Evolutionary conservation across 768 basidiomycete species (phyloP).

Genomic region (Guyanaporus albipodus): DNA sequence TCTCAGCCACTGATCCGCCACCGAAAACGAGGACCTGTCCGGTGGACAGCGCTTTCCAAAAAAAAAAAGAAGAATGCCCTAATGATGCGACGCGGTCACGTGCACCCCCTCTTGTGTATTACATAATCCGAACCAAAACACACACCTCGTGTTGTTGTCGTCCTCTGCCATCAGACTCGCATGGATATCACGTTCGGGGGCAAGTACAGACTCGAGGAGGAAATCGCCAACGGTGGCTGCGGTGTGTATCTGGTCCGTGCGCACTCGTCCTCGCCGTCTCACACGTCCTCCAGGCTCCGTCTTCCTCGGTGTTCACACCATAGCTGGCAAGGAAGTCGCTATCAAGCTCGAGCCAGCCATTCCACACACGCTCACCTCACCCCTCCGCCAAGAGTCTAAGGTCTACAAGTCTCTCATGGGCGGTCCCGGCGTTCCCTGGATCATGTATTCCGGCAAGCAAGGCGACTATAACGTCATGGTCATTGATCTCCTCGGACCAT

Average conservation of each 20-base stretch:
- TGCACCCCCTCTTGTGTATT: constrained; percentile 16
- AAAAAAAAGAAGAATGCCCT: no score
- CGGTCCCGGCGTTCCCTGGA: constrained; percentile 85
- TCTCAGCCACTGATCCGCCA: neutral
- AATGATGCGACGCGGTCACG: constrained; percentile 29
- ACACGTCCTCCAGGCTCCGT: constrained; percentile 53
- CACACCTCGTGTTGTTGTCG: constrained; percentile 2
- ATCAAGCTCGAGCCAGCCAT: constrained; percentile 76
- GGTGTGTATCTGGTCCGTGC: constrained; percentile 57
- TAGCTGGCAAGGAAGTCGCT: constrained; percentile 80
- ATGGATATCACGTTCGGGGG: constrained; percentile 58
- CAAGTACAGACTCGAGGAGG: constrained; percentile 74
- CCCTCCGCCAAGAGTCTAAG: constrained; percentile 83
- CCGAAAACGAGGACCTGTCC: constrained; percentile 2
- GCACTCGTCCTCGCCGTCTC: constrained; percentile 6
- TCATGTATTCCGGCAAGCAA: constrained; percentile 87
- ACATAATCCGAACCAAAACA: constrained; percentile 23
- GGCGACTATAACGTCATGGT: constrained; percentile 98
- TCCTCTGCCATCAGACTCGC: constrained; percentile 13
- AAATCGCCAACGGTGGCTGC: constrained; percentile 78
- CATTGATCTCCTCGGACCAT: constrained; percentile 92
- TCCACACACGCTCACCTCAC: constrained; percentile 44
- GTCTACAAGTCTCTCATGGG: constrained; percentile 92
- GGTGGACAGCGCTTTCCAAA: neutral
- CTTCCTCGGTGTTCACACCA: constrained; percentile 72